These are phyloP conservation scores for Hypoxylon sp. DNA, from an alignment of 2,329 filamentous ascomycete genomes.

Conservation along the genomic window DNA sequence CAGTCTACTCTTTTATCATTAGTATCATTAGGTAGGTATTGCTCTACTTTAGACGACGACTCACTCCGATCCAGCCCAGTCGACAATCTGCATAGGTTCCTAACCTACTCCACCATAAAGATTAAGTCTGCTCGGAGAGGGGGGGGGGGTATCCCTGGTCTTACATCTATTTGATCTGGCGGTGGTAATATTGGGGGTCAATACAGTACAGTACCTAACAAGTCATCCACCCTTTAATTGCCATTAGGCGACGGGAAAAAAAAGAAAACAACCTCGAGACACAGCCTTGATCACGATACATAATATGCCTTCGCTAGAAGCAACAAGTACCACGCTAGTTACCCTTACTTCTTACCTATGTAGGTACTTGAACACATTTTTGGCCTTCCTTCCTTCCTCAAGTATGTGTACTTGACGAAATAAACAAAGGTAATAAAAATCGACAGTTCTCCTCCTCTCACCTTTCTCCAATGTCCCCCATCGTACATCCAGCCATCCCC, in stretches of 20 bases:
- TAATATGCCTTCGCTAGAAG: constrained; percentile 14
- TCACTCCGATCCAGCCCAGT: constrained; percentile 38
- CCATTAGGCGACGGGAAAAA: constrained; percentile 28
- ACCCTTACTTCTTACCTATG: not conserved
- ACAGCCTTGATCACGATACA: constrained; percentile 32
- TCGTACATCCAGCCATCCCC: too few relatives aligned
- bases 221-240: constrained; percentile 29
- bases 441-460: constrained; percentile 19
- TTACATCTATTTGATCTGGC: constrained; percentile 22
- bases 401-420: not conserved
- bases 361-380: not conserved
- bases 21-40: constrained; percentile 40
- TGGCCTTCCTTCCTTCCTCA: not conserved
- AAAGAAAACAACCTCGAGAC: constrained; percentile 8
- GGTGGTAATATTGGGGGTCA: constrained; percentile 35
- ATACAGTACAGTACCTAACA: constrained; percentile 38
- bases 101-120: constrained; percentile 15
- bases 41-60: constrained; percentile 20
- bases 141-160: constrained; percentile 18
- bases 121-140: constrained; percentile 26
- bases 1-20: constrained; percentile 16
- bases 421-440: constrained; percentile 14
- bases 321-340: constrained; percentile 20
- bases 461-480: constrained; percentile 3
- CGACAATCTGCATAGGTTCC: constrained; percentile 36